Evolutionary conservation across 768 basidiomycete species (phyloP).

Genomic region (Pleurotus salmoneostramineus): DNA sequence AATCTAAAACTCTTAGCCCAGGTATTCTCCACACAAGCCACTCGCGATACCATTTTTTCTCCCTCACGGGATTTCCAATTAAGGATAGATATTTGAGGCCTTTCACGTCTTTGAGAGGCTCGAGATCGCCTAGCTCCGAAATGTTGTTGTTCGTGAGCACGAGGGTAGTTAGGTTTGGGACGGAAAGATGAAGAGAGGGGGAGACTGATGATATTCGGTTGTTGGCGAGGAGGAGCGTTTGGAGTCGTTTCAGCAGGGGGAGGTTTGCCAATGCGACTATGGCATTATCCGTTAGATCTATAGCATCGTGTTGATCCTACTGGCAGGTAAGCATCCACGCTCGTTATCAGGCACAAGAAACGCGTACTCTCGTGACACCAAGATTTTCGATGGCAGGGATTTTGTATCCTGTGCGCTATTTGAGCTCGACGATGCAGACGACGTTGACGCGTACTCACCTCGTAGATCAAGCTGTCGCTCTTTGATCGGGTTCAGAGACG

Average conservation of each 20-base stretch:
- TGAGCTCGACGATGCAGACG: slow-evolving; percentile 15
- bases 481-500: slow-evolving; percentile 77
- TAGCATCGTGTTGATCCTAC: slow-evolving; percentile 90
- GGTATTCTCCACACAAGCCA: slow-evolving; percentile 91
- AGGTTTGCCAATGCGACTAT: slow-evolving; percentile 80
- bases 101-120: slow-evolving; percentile 74
- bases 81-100: slow-evolving; percentile 73
- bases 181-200: slow-evolving; percentile 75
- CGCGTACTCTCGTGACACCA: slow-evolving; percentile 79
- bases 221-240: slow-evolving; percentile 83
- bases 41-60: slow-evolving; percentile 96
- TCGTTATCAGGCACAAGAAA: slow-evolving; percentile 15
- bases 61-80: slow-evolving; percentile 79
- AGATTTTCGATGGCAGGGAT: slow-evolving; percentile 96
- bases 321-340: slow-evolving; percentile 9
- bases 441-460: slow-evolving; percentile 43
- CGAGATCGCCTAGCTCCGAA: slow-evolving; percentile 78
- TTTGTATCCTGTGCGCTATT: slow-evolving; percentile 67
- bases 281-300: slow-evolving; percentile 92
- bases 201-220: slow-evolving; percentile 87
- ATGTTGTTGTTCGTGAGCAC: slow-evolving; percentile 83
- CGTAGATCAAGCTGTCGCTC: slow-evolving; percentile 90
- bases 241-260: slow-evolving; percentile 80
- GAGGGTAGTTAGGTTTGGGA: slow-evolving; percentile 79
- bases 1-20: slow-evolving; percentile 88